Evolutionary conservation across 2,329 filamentous ascomycete species (phyloP).

Genomic region (Neonectria punicea): DNA sequence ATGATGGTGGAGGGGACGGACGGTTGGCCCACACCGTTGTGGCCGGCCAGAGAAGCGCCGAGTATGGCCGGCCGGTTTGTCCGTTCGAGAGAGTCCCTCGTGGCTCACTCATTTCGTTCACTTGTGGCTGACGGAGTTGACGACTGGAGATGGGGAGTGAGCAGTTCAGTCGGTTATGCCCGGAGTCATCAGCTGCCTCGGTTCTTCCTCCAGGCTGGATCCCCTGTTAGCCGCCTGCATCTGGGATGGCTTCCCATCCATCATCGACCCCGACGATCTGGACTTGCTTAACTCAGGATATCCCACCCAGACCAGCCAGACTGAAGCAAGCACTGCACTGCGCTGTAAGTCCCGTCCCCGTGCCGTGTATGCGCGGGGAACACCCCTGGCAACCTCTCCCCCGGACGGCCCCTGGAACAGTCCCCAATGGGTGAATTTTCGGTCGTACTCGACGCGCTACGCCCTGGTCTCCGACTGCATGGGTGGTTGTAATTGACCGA

Average conservation of each 20-base stretch:
- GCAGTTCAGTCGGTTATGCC: not conserved
- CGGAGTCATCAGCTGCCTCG: not conserved
- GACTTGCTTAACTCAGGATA: no score
- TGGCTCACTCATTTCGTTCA: no score
- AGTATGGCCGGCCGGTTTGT: slow-evolving; percentile 46
- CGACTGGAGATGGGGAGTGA: not conserved
- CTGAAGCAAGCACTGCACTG: no score
- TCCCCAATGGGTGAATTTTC: slow-evolving; percentile 47
- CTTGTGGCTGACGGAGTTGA: not conserved
- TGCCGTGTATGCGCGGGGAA: slow-evolving; percentile 32
- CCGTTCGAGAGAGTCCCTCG: no score
- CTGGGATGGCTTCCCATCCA: not conserved
- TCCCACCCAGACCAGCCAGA: no score
- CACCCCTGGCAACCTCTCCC: not conserved
- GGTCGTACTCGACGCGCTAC: slow-evolving; percentile 48
- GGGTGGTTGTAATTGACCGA: slow-evolving; percentile 45
- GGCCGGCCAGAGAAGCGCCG: slow-evolving; percentile 48
- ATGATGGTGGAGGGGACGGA: slow-evolving; percentile 32
- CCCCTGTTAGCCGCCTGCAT: not conserved
- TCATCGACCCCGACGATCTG: not conserved
- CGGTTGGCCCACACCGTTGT: slow-evolving; percentile 40
- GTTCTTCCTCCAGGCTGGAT: not conserved
- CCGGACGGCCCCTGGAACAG: slow-evolving; percentile 5
- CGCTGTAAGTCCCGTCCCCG: not conserved
- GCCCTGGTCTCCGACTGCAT: slow-evolving; percentile 34